Evolutionary conservation across 2,329 filamentous ascomycete genomes (phyloP).

Genomic region (Scedosporium minutisporum): DNA sequence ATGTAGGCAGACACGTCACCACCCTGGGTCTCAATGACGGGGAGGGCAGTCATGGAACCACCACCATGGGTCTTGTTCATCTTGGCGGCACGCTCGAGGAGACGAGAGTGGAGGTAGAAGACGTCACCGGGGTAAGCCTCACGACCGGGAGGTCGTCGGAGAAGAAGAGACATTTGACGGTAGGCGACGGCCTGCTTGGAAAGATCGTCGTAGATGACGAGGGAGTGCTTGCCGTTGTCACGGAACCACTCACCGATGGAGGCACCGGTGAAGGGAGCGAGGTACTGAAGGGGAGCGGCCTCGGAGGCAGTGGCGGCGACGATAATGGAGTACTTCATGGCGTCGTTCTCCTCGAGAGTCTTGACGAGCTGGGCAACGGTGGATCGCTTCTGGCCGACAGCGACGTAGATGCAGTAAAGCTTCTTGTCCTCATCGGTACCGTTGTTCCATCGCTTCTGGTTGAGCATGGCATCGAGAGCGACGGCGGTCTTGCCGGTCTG

Average conservation of each 20-base stretch:
- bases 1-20: slow-evolving; percentile 99
- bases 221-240: slow-evolving; percentile 77
- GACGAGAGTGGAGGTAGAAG: slow-evolving; percentile 98
- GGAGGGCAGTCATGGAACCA: slow-evolving; percentile 94
- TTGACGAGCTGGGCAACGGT: slow-evolving; percentile 99
- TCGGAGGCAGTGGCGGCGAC: slow-evolving; percentile 96
- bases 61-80: slow-evolving; percentile 92
- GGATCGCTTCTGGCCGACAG: slow-evolving; percentile 98
- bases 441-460: slow-evolving; percentile 98
- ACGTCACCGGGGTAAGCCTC: slow-evolving; percentile 99
- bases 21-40: slow-evolving; percentile 98
- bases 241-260: slow-evolving; percentile 66
- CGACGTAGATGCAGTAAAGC: slow-evolving; percentile 99
- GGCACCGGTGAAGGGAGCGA: slow-evolving; percentile 76
- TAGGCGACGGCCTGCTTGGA: slow-evolving; percentile 97
- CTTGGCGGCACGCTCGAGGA: slow-evolving; percentile 98
- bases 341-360: slow-evolving; percentile 99
- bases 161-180: slow-evolving; percentile 97
- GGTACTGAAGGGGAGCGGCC: slow-evolving; percentile 87
- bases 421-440: slow-evolving; percentile 85
- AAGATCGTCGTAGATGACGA: slow-evolving; percentile 90
- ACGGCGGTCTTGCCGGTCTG: slow-evolving; percentile 99
- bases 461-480: slow-evolving; percentile 93
- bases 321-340: slow-evolving; percentile 94
- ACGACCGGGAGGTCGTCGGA: slow-evolving; percentile 95